These are phyloP conservation scores for Pseudoperonospora humuli DNA, from an alignment of 352 stramenopile genomes.

Conservation along the genomic window DNA sequence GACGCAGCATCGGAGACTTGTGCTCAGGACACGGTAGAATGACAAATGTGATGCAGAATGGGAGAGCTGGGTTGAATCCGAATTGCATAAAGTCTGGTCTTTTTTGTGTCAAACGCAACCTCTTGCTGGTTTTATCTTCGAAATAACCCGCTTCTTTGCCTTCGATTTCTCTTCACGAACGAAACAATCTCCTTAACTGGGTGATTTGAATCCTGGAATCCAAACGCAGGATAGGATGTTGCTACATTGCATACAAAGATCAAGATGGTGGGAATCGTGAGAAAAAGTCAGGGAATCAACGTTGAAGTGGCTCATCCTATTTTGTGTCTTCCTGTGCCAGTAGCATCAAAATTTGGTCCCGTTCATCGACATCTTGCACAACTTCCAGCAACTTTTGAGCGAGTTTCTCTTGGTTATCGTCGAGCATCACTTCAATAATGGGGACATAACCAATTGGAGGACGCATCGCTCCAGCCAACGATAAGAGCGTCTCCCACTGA, in stretches of 20 bases:
- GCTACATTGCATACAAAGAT: constrained; percentile 2
- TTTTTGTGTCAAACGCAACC: no score
- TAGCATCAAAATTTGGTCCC: no score
- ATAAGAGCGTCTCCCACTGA: constrained; percentile 46
- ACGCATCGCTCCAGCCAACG: constrained; percentile 22
- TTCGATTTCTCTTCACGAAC: no score
- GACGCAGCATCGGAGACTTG: constrained; percentile 42
- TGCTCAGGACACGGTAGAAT: constrained; percentile 2
- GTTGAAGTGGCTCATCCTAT: constrained; percentile 6
- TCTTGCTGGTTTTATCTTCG: no score
- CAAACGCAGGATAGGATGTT: constrained; percentile 23
- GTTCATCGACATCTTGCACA: constrained; percentile 36
- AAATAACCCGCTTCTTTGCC: no score
- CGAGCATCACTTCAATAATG: no score
- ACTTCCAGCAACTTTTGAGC: no score
- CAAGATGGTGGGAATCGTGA: constrained; percentile 5
- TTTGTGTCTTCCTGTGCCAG: constrained; percentile 25
- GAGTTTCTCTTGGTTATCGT: no score
- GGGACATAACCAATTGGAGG: constrained; percentile 38
- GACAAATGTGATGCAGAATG: constrained; percentile 12
- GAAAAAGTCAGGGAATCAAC: constrained; percentile 6
- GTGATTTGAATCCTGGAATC: constrained; percentile 16
- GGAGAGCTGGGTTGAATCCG: neutral
- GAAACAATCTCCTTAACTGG: no score
- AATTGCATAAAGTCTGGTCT: no score